Percentiles rank a stretch among this genome's conserved stretches.
These are phyloP conservation scores for Rutstroemia sp. DNA, from an alignment of 2,329 filamentous ascomycete genomes.

Conservation along the genomic window DNA sequence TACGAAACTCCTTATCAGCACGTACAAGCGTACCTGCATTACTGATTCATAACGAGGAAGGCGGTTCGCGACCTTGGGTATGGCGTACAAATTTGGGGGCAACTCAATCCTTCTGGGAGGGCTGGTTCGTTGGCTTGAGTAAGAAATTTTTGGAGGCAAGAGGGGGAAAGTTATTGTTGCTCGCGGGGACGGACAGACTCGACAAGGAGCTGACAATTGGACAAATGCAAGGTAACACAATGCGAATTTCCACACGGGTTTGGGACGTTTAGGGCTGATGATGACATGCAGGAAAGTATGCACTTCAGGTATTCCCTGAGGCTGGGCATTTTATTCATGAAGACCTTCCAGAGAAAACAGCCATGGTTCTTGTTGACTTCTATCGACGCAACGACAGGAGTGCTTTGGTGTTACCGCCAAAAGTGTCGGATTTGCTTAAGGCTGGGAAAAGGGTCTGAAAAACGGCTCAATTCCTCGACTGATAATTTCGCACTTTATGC, in stretches of 20 bases:
- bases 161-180: constrained; percentile 75
- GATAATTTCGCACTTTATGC: background rate
- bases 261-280: constrained; percentile 6
- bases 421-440: constrained; percentile 68
- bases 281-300: constrained; percentile 66
- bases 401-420: constrained; percentile 79
- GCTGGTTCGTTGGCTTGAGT: constrained; percentile 85
- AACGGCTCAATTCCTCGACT: background rate
- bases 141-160: constrained; percentile 76
- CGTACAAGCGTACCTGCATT: constrained; percentile 80
- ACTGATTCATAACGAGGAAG: constrained; percentile 43
- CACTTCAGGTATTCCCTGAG: constrained; percentile 87
- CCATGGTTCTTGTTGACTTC: constrained; percentile 79
- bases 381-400: constrained; percentile 85
- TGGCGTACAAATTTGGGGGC: constrained; percentile 81
- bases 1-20: constrained; percentile 78
- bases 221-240: constrained; percentile 78
- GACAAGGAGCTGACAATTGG: constrained; percentile 92
- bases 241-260: background rate
- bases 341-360: constrained; percentile 85
- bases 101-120: constrained; percentile 89
- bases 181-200: constrained; percentile 83
- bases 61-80: constrained; percentile 43
- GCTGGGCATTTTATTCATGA: constrained; percentile 97
- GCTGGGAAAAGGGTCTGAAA: constrained; percentile 50